Evolutionary conservation across 768 basidiomycete species (phyloP).

Genomic region (Psilocybe sp.): DNA sequence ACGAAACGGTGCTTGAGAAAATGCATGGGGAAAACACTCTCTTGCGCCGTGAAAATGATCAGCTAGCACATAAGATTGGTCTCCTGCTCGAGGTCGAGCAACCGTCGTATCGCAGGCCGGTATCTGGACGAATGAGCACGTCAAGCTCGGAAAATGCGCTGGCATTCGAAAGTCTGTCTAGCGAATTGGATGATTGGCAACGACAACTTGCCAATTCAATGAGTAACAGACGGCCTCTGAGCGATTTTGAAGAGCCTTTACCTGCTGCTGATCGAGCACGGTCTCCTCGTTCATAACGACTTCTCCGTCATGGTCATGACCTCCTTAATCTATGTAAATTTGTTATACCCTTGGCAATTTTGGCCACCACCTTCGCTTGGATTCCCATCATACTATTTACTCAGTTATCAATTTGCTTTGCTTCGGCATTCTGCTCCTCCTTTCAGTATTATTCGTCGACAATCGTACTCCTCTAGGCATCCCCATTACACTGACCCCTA

Average conservation of each 20-base stretch:
- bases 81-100: slow-evolving; percentile 86
- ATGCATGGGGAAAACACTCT: slow-evolving; percentile 78
- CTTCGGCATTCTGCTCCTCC: slow-evolving; percentile 23
- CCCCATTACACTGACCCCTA: slow-evolving; percentile 22
- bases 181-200: slow-evolving; percentile 85
- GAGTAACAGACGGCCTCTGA: slow-evolving; percentile 68
- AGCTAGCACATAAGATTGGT: slow-evolving; percentile 88
- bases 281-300: slow-evolving; percentile 50
- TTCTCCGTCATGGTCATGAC: slow-evolving; percentile 23
- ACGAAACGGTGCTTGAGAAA: slow-evolving; percentile 77
- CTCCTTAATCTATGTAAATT: slow-evolving; percentile 34
- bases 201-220: slow-evolving; percentile 79
- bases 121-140: slow-evolving; percentile 68
- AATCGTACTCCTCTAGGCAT: slow-evolving; percentile 17
- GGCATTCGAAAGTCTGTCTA: slow-evolving; percentile 75
- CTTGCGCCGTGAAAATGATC: slow-evolving; percentile 82
- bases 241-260: slow-evolving; percentile 64
- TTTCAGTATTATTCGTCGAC: slow-evolving; percentile 21
- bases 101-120: slow-evolving; percentile 60
- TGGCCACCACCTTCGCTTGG: slow-evolving; percentile 53
- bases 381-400: slow-evolving; percentile 30
- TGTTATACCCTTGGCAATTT: slow-evolving; percentile 46
- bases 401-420: slow-evolving; percentile 29
- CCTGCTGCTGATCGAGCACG: slow-evolving; percentile 53
- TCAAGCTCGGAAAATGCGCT: slow-evolving; percentile 82